Evolutionary conservation across 1,139 yeast species (phyloP), one percentile per base, ranked within the genome.

Genomic region (Pichia sp.): DNA sequence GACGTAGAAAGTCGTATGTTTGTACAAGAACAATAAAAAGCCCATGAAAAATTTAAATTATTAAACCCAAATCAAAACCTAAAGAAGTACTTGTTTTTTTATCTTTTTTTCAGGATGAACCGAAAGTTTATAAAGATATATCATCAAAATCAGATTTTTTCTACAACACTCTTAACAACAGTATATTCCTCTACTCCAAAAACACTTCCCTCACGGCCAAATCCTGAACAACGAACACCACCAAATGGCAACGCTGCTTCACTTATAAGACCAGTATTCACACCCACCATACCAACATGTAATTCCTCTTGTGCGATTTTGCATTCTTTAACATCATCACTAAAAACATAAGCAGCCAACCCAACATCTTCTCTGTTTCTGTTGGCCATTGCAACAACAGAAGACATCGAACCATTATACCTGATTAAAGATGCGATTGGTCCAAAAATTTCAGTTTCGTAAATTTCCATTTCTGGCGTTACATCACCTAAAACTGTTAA

Each of bases 361-460:
- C 95, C 95, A 36, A 77, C 82, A 25, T 71, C 75, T 12, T 82
- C 76, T 52, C 75, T 74, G 63, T 89, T 89, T n/a, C 40, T 30
- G 7, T 38, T 42, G 3, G 48, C 48, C n/a, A 6, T 24, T 6
- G 30, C 11, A 31, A 36, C 35, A 9, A 39, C 34, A 4, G 37
- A n/a, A 30, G 95, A 94, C 56, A 72, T 64, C 29, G 63, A 65
- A 27, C 77, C 65, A 16, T 70, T 68, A 62, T 87, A 82, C 51
- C 76, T 74, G 52, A 84, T 74, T 35, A 89, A 65, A 1, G 94
- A 92, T 44, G 92, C 94, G 38, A 89, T 70, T 5, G 97, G 97
- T 11, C 96, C 97, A 62, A 89, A 89, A 1, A 95, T 87, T 66
- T 89, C 97, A 56, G 87, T 94, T 40, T 68, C 61, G 47, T 79